Percentiles rank a stretch among this genome's conserved stretches.
These are phyloP conservation scores for Acorus gramineus DNA, from an alignment of 106 monocot species.

Conservation along the genomic window DNA sequence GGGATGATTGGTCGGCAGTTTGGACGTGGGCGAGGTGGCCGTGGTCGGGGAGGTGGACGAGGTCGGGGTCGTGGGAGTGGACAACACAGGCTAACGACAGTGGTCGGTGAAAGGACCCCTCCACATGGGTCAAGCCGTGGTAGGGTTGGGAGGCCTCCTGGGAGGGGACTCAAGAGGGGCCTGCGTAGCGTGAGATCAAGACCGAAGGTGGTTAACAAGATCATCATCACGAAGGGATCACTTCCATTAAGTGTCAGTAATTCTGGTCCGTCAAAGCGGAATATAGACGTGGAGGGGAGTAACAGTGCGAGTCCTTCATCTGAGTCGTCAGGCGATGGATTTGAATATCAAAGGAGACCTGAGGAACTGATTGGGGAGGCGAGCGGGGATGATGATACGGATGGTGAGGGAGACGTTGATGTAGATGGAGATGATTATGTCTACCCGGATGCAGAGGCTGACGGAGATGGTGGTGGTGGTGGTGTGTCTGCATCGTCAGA, in stretches of 20 bases:
- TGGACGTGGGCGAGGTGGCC: constrained; percentile 53
- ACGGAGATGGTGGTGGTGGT: constrained; percentile 34
- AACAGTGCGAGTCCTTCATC: constrained; percentile 34
- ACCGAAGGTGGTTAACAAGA: constrained; percentile 27
- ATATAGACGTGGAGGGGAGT: neutral
- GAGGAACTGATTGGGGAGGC: constrained; percentile 5
- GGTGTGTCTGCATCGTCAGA: constrained; percentile 36
- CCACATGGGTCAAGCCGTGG: neutral
- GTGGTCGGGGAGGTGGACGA: constrained; percentile 23
- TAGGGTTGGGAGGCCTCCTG: constrained; percentile 43
- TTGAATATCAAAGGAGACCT: constrained; percentile 21
- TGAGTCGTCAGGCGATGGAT: constrained; percentile 60
- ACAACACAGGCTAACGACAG: too few relatives aligned
- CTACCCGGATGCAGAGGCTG: too few relatives aligned
- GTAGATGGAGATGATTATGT: too few relatives aligned
- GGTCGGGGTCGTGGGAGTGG: constrained; percentile 36
- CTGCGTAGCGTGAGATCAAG: constrained; percentile 48
- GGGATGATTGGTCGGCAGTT: constrained; percentile 19
- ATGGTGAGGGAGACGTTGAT: too few relatives aligned
- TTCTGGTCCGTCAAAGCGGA: too few relatives aligned
- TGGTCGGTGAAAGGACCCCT: too few relatives aligned
- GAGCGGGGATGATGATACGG: too few relatives aligned
- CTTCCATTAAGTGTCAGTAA: constrained; percentile 28
- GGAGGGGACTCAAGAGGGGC: constrained; percentile 51
- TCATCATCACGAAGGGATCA: constrained; percentile 15